These are phyloP conservation scores for Pseudofabraea citricarpa DNA, from an alignment of 2,329 filamentous ascomycete genomes.

Conservation along the genomic window DNA sequence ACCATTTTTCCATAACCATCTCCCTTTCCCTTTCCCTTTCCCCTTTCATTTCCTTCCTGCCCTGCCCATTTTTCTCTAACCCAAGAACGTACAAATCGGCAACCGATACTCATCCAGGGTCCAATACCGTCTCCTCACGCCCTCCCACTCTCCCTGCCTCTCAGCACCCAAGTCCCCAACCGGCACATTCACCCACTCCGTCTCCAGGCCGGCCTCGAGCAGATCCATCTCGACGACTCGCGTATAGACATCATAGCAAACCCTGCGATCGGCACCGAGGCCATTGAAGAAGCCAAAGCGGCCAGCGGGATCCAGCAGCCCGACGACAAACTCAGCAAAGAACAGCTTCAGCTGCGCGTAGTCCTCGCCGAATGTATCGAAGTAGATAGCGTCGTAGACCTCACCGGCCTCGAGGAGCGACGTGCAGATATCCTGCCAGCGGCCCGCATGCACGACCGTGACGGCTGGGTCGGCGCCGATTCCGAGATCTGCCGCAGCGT, in stretches of 20 bases:
- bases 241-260: conserved; percentile 95
- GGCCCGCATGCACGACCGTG: conserved; percentile 54
- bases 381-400: conserved; percentile 86
- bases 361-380: conserved; percentile 95
- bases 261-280: conserved; percentile 82
- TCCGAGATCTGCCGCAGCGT: conserved; percentile 56
- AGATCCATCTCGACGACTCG: conserved; percentile 90
- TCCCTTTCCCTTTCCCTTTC: no score
- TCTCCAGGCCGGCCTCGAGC: conserved; percentile 81
- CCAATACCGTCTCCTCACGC: conserved; percentile 87
- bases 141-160: conserved; percentile 77
- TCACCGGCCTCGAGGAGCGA: conserved; percentile 62
- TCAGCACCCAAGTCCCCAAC: conserved; percentile 64
- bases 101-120: conserved; percentile 73
- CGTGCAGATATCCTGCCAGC: conserved; percentile 78
- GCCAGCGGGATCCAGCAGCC: conserved; percentile 65
- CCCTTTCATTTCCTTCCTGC: not conserved
- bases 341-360: conserved; percentile 82
- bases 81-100: conserved; percentile 69
- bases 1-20: no score
- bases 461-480: conserved; percentile 40
- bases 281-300: conserved; percentile 88
- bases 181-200: conserved; percentile 75
- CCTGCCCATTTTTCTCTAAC: conserved; percentile 6
- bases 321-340: conserved; percentile 83